These are phyloP conservation scores for Phytophthora pisi DNA, from an alignment of 352 stramenopile genomes.

Conservation along the genomic window DNA sequence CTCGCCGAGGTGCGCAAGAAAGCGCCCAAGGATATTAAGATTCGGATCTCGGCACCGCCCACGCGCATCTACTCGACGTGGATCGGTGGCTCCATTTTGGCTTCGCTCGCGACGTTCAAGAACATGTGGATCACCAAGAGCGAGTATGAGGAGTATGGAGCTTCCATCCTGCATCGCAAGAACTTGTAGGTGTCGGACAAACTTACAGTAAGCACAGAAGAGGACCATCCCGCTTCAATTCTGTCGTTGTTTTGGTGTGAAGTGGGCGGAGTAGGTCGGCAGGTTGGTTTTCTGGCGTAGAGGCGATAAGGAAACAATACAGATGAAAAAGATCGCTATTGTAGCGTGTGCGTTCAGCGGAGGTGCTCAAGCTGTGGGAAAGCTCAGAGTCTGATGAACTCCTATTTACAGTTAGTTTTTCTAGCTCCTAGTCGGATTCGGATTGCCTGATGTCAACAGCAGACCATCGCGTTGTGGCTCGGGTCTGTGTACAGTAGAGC, in stretches of 20 bases:
- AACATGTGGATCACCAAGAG: constrained; percentile 99
- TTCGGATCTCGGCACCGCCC: constrained; percentile 95
- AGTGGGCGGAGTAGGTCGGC: constrained; percentile 11
- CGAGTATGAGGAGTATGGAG: constrained; percentile 98
- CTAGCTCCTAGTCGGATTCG: constrained; percentile 18
- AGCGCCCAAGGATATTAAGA: constrained; percentile 92
- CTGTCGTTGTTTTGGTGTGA: constrained; percentile 40
- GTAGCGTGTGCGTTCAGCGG: neutral
- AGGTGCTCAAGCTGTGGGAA: neutral
- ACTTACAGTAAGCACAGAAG: constrained; percentile 13
- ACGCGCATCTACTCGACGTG: constrained; percentile 96
- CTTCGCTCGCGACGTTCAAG: constrained; percentile 97
- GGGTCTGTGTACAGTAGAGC: neutral
- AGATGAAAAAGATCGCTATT: constrained; percentile 8
- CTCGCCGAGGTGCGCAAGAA: constrained; percentile 93
- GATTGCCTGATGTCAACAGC: neutral
- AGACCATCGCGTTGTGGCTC: constrained; percentile 3
- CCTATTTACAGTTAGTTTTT: constrained; percentile 16
- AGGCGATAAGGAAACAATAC: constrained; percentile 20
- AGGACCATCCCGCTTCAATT: constrained; percentile 23
- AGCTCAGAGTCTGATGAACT: constrained; percentile 1
- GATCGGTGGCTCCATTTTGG: constrained; percentile 98
- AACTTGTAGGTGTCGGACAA: constrained; percentile 69
- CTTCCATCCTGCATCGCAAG: constrained; percentile 97
- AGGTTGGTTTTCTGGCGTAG: constrained; percentile 17